phyloP scores from a whole-genome alignment of 768 basidiomycete species.

The Leccinellum luteum region DNA sequence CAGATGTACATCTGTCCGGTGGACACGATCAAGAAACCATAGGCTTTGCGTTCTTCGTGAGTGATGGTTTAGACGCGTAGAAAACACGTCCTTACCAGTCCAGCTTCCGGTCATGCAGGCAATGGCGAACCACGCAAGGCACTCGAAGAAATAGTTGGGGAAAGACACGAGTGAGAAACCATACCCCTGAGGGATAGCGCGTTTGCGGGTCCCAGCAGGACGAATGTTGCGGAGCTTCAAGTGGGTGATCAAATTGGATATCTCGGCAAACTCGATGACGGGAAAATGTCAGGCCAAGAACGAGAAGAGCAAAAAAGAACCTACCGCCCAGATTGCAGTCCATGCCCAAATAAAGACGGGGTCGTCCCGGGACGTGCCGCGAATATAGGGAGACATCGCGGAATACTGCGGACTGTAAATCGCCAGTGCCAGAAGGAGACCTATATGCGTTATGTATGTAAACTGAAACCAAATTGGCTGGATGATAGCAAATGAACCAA shows the following conservation, averaged over 20 bases:
- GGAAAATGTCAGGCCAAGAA: background rate
- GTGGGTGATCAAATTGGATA: slow-evolving; percentile 85
- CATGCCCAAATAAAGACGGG: slow-evolving; percentile 66
- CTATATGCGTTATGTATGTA: slow-evolving; percentile 27
- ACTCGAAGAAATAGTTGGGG: slow-evolving; percentile 96
- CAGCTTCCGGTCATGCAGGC: slow-evolving; percentile 75
- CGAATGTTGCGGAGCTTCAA: slow-evolving; percentile 80
- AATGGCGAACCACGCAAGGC: slow-evolving; percentile 68
- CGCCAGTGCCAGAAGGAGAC: slow-evolving; percentile 74
- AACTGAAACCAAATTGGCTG: background rate
- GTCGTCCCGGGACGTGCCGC: slow-evolving; percentile 61
- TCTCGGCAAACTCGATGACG: slow-evolving; percentile 64
- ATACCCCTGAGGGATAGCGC: slow-evolving; percentile 90
- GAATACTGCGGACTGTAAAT: slow-evolving; percentile 82
- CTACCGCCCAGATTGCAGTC: slow-evolving; percentile 70
- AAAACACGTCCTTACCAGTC: slow-evolving; percentile 50
- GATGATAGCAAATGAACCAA: slow-evolving; percentile 19
- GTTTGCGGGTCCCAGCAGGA: slow-evolving; percentile 70
- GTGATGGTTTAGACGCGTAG: background rate
- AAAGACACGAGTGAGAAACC: slow-evolving; percentile 85
- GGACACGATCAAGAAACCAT: slow-evolving; percentile 61
- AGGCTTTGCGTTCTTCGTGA: slow-evolving; percentile 39
- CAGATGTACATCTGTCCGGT: slow-evolving; percentile 74
- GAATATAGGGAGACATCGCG: slow-evolving; percentile 57
- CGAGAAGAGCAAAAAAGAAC: slow-evolving; percentile 30